These are phyloP conservation scores for Panicum virgatum DNA, from an alignment of 202 grass and related monocot genomes.

Conservation along the genomic window DNA sequence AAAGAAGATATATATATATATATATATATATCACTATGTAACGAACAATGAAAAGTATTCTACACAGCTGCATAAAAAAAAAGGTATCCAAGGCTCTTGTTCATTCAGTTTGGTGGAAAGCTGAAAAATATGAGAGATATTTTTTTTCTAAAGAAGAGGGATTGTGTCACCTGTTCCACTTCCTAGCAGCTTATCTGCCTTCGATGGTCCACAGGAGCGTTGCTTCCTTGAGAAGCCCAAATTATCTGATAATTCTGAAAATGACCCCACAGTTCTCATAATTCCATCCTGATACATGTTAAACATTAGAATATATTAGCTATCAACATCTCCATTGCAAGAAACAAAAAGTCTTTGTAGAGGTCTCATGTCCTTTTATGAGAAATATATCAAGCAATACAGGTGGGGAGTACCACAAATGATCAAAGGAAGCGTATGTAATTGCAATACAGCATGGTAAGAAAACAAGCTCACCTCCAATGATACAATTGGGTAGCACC, in stretches of 20 bases:
- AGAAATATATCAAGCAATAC: slow-evolving; percentile 21
- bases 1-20: slow-evolving; percentile 8
- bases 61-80: slow-evolving; percentile 2
- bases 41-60: slow-evolving; percentile 23
- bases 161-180: slow-evolving; percentile 71
- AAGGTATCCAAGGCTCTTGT: slow-evolving; percentile 5
- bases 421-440: background rate
- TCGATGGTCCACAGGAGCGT: slow-evolving; percentile 46
- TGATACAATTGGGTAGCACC: slow-evolving; percentile 69
- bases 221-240: slow-evolving; percentile 47
- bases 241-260: slow-evolving; percentile 60
- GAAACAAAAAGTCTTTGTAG: slow-evolving; percentile 2
- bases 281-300: slow-evolving; percentile 69
- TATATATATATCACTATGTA: background rate
- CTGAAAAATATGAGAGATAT: background rate
- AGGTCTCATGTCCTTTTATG: background rate
- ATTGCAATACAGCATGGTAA: slow-evolving; percentile 12
- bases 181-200: slow-evolving; percentile 76
- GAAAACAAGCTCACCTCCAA: slow-evolving; percentile 68
- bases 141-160: slow-evolving; percentile 24
- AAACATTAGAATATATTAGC: slow-evolving; percentile 41
- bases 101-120: slow-evolving; percentile 1
- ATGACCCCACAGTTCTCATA: slow-evolving; percentile 55
- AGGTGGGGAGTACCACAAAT: background rate
- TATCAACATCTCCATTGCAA: background rate